phyloP scores from a whole-genome alignment of 176 grass and related monocot genomes.

The Triticum aestivum region DNA sequence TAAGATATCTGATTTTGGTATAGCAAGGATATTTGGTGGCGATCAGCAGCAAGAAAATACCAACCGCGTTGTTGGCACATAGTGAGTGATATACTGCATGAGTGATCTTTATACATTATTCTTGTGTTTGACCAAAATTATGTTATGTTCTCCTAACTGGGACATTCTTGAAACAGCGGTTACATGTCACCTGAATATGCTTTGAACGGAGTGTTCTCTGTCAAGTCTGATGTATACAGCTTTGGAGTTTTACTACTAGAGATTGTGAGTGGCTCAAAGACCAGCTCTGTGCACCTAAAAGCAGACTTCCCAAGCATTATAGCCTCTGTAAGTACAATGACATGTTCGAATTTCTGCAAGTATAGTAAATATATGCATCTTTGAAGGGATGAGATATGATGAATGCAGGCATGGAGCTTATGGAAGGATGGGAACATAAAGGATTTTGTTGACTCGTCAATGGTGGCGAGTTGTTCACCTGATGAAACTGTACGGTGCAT shows the following conservation, averaged over 20 bases:
- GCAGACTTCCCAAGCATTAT: constrained; percentile 20
- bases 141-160: neutral
- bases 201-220: constrained; percentile 44
- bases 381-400: neutral
- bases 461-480: constrained; percentile 9
- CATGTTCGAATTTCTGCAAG: neutral
- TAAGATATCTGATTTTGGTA: constrained; percentile 42
- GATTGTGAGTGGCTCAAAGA: constrained; percentile 42
- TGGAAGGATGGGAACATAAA: constrained; percentile 33
- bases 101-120: neutral
- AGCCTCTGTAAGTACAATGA: constrained; percentile 36
- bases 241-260: constrained; percentile 45
- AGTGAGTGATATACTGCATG: constrained; percentile 16
- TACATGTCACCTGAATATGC: constrained; percentile 61
- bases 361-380: neutral
- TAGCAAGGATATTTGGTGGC: constrained; percentile 37
- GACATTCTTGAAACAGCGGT: constrained; percentile 22
- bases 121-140: neutral
- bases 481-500: constrained; percentile 29
- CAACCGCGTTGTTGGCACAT: constrained; percentile 41
- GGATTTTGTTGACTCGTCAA: constrained; percentile 34
- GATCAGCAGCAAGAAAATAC: constrained; percentile 21
- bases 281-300: constrained; percentile 5
- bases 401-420: constrained; percentile 40
- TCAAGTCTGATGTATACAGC: constrained; percentile 49